Conservation (phyloP, 106 monocot genomes). For the Vanilla planifolia region DNA sequence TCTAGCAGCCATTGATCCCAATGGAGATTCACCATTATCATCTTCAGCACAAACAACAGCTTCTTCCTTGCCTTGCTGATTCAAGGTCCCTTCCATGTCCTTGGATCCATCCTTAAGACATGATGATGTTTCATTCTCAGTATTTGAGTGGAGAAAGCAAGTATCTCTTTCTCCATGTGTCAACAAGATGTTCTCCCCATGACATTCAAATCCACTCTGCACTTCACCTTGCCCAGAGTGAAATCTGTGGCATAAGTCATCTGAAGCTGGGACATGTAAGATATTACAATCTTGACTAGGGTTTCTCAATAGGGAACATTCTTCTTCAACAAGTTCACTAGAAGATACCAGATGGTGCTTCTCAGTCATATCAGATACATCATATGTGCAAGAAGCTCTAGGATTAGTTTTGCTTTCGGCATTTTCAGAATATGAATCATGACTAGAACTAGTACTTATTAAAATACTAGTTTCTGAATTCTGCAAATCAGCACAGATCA, state of each 20-base stretch:
- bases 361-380: slow-evolving; percentile 44
- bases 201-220: slow-evolving; percentile 21
- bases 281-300: background rate
- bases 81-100: background rate
- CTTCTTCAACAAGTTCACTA: slow-evolving; percentile 9
- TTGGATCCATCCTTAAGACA: background rate
- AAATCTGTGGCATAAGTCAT: background rate
- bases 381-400: slow-evolving; percentile 17
- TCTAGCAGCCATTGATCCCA: background rate
- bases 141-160: background rate
- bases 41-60: background rate
- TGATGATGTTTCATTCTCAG: background rate
- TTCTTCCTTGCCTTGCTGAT: background rate
- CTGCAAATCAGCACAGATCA: slow-evolving; percentile 19
- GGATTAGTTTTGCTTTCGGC: slow-evolving; percentile 37
- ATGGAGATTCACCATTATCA: background rate
- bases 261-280: background rate
- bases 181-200: slow-evolving; percentile 28
- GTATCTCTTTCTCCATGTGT: slow-evolving; percentile 13
- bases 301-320: background rate
- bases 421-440: slow-evolving; percentile 40
- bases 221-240: slow-evolving; percentile 10
- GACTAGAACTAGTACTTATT: slow-evolving; percentile 30
- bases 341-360: slow-evolving; percentile 28
- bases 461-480: slow-evolving; percentile 28